Evolutionary conservation across 2,329 filamentous ascomycete genomes (phyloP), one percentile per base, ranked within the genome.

Genomic region (Cercospora sp.): DNA sequence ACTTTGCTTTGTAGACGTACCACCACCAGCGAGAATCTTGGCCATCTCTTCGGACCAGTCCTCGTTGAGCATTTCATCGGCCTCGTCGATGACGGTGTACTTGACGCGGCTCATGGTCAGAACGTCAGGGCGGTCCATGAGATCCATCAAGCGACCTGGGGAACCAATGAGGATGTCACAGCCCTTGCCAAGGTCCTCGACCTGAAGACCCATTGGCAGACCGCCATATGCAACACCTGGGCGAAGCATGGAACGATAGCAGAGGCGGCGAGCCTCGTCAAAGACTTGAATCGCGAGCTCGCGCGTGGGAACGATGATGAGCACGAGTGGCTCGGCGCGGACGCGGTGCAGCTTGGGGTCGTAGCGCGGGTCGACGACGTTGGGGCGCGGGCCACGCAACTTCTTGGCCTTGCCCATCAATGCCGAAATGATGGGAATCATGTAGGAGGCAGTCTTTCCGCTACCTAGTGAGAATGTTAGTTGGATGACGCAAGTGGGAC

Each of bases 351-450:
- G 76, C 73, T 75, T 81, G 2, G 85, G 79, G 10, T 86, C 81
- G 74, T 88, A 90, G 0, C 81, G 84, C 1, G 70, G 63, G 8
- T 65, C 62, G 9, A 55, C 58, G 16, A 60, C 65, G 70, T 90
- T 89, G 0, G 94, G 93, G 4, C 94, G 91, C 55, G 88, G 85
- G 5, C 92, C 94, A 1, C 90, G 90, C 6, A 97, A 82, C 80
- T 93, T 94, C 81, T 93, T 95, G 5, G 91, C 93, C 81, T 98
- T 98, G 28, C 95, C 95, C 93, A 98, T 97, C 23, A 99, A 82
- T 78, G 91, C 91, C 68, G 93, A 96, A 62, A 98, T 76, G 68
- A 96, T 91, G 0, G 95, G 95, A 65, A 97, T 88, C 4, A 99
- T 81, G 76, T 95, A 99, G 0, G 95, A 94, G 0, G 91, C 94